Evolutionary conservation across 1,284 basidiomycete species (phyloP), one percentile per base, ranked within the genome.

Genomic region (Fistulinella cinereoalba): DNA sequence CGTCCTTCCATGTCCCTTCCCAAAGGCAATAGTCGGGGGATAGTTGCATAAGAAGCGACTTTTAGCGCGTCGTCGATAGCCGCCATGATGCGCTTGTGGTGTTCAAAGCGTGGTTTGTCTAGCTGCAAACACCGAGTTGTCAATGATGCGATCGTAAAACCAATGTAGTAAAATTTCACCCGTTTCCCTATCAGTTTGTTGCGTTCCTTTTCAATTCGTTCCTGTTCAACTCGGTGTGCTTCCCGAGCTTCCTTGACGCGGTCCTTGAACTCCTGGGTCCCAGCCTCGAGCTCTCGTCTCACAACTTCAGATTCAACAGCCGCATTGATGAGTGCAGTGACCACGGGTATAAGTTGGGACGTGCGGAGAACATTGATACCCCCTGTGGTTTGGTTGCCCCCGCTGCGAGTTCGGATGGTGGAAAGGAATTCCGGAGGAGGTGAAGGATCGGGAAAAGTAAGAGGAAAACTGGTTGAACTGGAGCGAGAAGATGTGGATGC

Each of bases 311-410:
- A 74, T 32, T 72, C 62, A 9, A 81, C 54, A 0, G 70, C 72
- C 7, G 66, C 64, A 37, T 83, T 72, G 15, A 84, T 71, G n/a
- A 90, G 68, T 2, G 76, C 73, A 3, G 71, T 53, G 28, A 89
- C 57, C 16, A 85, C 72, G 22, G 85, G 85, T 13, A 89, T 67
- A 52, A 89, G 71, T 56, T 89, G 86, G 3, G 73, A 72, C 0
- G 85, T 72, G 39, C 71, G 67, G 6, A 71, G 64, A 41, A 85
- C 66, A 1, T 60, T 61, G 50, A 67, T 69, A 44, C 72, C 44
- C 64, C 71, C 45, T 71, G 71, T 21, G 57, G 69, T 53, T 62
- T 68, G 43, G 61, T 53, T 34, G 56, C 55, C 28, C 62, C 61
- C 37, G 56, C 67, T 66, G 18, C 62, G 65, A 27, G 57, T 66